Conservation (phyloP, 2,329 filamentous ascomycete species). For the Coniochaeta ligniaria region DNA sequence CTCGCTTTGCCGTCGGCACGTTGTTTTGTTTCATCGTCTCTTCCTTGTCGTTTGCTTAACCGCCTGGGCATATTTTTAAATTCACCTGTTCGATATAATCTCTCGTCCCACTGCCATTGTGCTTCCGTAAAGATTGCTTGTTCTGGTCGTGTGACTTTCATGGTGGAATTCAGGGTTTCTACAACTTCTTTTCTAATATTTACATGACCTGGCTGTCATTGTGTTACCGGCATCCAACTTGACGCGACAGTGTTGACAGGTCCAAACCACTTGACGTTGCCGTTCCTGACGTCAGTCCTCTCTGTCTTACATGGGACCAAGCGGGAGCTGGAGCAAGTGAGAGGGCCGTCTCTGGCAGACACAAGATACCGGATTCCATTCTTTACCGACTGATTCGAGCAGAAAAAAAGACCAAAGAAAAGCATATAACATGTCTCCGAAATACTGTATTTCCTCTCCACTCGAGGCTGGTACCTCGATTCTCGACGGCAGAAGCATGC, state of each 20-base stretch:
- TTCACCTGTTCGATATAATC: neutral
- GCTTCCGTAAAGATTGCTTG: neutral
- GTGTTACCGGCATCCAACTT: neutral
- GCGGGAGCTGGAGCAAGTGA: neutral
- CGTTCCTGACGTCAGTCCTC: neutral
- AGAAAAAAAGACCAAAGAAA: neutral
- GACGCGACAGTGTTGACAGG: neutral
- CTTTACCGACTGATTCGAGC: neutral
- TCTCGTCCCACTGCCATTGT: neutral
- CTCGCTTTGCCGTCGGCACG: neutral
- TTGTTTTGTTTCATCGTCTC: neutral
- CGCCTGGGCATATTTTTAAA: neutral
- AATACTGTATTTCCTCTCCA: slow-evolving; percentile 53
- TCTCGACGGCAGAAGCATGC: slow-evolving; percentile 48
- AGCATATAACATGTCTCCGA: slow-evolving; percentile 34
- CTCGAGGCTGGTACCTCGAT: slow-evolving; percentile 56
- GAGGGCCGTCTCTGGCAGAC: neutral
- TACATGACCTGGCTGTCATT: neutral
- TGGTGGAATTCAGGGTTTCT: neutral
- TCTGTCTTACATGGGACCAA: neutral
- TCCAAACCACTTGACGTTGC: neutral
- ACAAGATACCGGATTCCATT: neutral
- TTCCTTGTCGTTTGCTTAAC: neutral
- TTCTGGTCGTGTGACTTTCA: neutral
- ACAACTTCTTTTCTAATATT: neutral